Base-by-base conservation (phyloP, 345 rosid genomes). In the Kandelia obovata region DNA sequence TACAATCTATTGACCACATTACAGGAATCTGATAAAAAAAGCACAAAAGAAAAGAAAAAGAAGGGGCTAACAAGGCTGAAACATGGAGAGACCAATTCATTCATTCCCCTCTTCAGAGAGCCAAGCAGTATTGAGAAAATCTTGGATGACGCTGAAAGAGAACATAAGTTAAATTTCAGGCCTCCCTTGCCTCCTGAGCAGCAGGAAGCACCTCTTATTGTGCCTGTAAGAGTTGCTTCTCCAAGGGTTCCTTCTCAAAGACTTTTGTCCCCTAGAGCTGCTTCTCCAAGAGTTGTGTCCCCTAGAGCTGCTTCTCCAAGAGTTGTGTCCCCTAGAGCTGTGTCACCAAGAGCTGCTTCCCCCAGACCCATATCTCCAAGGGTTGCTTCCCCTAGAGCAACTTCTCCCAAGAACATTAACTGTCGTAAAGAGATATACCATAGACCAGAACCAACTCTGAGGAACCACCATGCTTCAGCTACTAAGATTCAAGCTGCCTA, bases 71-170 rank as follows among this genome's bases (percentile, higher is more conserved):
- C 81, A 61, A 85, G 83, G 68, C 74, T 68, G 58, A 87, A 80
- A 64, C 81, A 77, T 80, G 91, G 94, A 58, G 88, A 92, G 82
- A 84, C 82, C 70, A 87, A 83, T 78, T 86, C 97, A 62, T 89
- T 90, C 78, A 87, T 92, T 74, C 98, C 98, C 6, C 77, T 82
- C 51, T 90, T 92, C 75, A 86, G 87, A 75, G 82, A 78, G 74
- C 97, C 99, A 0, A 96, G 98, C 72, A 96, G 98, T 76, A 84
- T 96, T 43, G 99, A 96, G 81, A 82, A 89, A 80, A 96, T 96
- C 55, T 79, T 96, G 61, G 95, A 83, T 65, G 99, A 96, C 61
- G 99, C 94, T 16, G 99, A 96, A 80, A 79, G 91, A 68, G 99
- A 89, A 69, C 91, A 92, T 57, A 83, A 78, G 34, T 68, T 92